Evolutionary conservation across 2,329 filamentous ascomycete genomes (phyloP).

Genomic region (Ceratocystis smalleyi): DNA sequence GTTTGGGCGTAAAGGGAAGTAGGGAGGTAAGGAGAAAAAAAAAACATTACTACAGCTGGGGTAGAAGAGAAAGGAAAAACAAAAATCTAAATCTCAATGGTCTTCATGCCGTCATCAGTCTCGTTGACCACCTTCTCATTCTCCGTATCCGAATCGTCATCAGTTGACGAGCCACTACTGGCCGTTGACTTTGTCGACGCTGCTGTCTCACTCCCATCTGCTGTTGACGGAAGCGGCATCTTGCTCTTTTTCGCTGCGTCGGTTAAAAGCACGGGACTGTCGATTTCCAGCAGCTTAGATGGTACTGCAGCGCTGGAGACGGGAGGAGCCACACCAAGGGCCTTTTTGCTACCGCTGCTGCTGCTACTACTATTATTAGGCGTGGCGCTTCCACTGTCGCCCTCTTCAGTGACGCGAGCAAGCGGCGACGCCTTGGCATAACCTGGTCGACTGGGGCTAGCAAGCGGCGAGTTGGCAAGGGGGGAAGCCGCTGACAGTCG

Average conservation of each 20-base stretch:
- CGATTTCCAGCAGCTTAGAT: constrained; percentile 40
- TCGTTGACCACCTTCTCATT: constrained; percentile 28
- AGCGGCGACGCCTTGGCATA: constrained; percentile 56
- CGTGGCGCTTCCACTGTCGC: background rate
- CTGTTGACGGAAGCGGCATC: constrained; percentile 20
- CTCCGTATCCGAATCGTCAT: constrained; percentile 27
- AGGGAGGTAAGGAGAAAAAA: background rate
- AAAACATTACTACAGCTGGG: constrained; percentile 1
- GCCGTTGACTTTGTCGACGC: constrained; percentile 23
- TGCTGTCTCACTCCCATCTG: constrained; percentile 21
- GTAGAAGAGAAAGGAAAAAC: constrained; percentile 10
- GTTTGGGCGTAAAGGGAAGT: background rate
- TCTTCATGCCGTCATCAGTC: constrained; percentile 39
- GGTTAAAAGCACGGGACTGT: constrained; percentile 27
- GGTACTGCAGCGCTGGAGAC: constrained; percentile 28
- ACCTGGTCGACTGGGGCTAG: constrained; percentile 49
- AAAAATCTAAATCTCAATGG: constrained; percentile 40
- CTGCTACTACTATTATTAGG: background rate
- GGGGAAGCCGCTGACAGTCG: constrained; percentile 42
- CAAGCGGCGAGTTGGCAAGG: constrained; percentile 33
- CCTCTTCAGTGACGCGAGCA: constrained; percentile 59
- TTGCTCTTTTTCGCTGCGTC: constrained; percentile 33
- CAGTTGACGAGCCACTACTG: constrained; percentile 16
- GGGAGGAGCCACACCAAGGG: constrained; percentile 28
- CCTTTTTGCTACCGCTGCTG: no score